Percentiles rank a stretch among this genome's conserved stretches.
Evolutionary conservation across 768 basidiomycete species (phyloP).

Genomic region (Gymnopilus dilepis): DNA sequence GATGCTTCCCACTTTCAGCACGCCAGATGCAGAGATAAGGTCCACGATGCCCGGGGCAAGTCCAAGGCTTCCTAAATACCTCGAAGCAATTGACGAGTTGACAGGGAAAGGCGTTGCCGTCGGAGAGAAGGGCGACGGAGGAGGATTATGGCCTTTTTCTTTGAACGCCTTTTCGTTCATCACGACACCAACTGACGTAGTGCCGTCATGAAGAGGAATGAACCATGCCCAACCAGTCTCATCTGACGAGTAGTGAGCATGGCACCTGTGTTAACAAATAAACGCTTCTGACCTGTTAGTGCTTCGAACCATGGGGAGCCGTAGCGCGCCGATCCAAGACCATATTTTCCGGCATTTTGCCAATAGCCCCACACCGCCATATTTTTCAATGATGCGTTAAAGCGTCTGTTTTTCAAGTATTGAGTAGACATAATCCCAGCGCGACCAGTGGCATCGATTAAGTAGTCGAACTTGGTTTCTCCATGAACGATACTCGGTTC

Average conservation of each 20-base stretch:
- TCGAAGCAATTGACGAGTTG: conserved; percentile 36
- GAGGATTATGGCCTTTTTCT: conserved; percentile 37
- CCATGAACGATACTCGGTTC: conserved; percentile 39
- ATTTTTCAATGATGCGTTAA: conserved; percentile 73
- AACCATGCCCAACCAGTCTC: conserved; percentile 78
- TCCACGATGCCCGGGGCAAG: conserved; percentile 53
- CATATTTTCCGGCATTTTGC: conserved; percentile 58
- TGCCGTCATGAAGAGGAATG: conserved; percentile 69
- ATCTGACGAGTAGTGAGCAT: conserved; percentile 42
- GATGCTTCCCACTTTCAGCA: conserved; percentile 46
- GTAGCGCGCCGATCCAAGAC: conserved; percentile 50
- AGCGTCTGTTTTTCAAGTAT: conserved; percentile 72
- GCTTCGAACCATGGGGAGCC: conserved; percentile 77
- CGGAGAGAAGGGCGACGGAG: conserved; percentile 35
- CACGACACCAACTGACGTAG: conserved; percentile 66
- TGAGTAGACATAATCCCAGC: conserved; percentile 70
- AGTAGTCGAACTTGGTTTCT: conserved; percentile 64
- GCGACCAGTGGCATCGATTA: conserved; percentile 81
- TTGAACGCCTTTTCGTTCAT: conserved; percentile 60
- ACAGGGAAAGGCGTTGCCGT: conserved; percentile 29
- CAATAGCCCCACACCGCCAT: conserved; percentile 84
- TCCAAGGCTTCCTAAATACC: conserved; percentile 50
- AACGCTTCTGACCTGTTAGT: conserved; percentile 56
- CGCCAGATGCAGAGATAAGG: conserved; percentile 45
- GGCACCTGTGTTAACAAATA: neutral